Conservation (phyloP, 108 stramenopile species). For the Cyclotella choctawhatcheeana region DNA sequence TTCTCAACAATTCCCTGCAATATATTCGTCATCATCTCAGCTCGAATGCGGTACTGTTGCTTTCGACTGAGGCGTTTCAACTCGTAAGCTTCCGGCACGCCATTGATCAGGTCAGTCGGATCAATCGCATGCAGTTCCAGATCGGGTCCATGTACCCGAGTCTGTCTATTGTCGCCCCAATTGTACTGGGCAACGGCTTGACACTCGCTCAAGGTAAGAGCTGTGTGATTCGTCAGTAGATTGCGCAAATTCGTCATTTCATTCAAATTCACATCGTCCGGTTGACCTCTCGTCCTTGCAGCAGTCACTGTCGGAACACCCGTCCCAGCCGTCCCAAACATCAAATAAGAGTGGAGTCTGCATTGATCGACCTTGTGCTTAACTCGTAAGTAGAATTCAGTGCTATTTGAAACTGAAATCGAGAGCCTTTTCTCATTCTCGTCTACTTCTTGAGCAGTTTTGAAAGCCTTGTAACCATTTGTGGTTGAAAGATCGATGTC, state of each 20-base stretch:
- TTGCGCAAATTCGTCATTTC: not conserved
- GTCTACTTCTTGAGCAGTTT: not conserved
- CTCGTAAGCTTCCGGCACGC: not conserved
- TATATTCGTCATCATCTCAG: not conserved
- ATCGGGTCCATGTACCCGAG: not conserved
- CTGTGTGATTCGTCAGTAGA: not conserved
- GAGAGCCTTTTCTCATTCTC: not conserved
- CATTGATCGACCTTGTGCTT: not conserved
- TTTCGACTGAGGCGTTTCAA: not conserved
- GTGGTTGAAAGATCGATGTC: not conserved
- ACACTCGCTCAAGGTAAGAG: not conserved
- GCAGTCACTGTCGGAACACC: not conserved
- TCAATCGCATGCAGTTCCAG: not conserved
- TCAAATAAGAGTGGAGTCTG: not conserved
- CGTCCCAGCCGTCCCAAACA: not conserved
- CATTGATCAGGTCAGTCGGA: not conserved
- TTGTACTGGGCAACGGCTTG: not conserved
- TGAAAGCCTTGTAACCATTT: not conserved
- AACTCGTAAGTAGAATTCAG: not conserved
- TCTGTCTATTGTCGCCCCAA: not conserved
- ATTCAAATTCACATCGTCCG: not conserved
- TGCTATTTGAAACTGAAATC: not conserved
- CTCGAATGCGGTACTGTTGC: constrained; percentile 5
- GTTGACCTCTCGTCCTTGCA: not conserved
- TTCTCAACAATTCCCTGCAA: not conserved